Conservation (phyloP, 305 asterid species). For the Striga hermonthica region DNA sequence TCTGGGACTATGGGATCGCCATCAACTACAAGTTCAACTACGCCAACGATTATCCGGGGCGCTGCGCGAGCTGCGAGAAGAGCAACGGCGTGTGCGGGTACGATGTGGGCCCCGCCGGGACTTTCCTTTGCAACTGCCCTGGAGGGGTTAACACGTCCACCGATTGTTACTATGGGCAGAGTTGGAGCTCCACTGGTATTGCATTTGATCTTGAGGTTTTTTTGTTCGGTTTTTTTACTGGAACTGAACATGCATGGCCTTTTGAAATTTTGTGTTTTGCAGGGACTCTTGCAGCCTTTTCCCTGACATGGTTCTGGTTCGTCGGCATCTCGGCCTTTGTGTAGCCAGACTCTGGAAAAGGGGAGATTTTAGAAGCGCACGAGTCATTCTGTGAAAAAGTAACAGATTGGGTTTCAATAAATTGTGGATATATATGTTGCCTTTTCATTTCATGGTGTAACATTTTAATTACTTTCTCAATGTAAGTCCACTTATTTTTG, state of each 20-base stretch:
- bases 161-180: constrained; percentile 49
- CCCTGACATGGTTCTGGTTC: constrained; percentile 32
- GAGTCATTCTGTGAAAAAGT: background rate
- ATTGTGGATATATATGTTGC: constrained; percentile 3
- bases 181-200: constrained; percentile 53
- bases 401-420: constrained; percentile 9
- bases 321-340: constrained; percentile 31
- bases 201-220: background rate
- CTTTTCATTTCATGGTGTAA: too few relatives aligned
- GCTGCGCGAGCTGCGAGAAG: constrained; percentile 66
- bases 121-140: constrained; percentile 65
- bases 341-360: constrained; percentile 32
- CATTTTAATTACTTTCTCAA: too few relatives aligned
- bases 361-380: constrained; percentile 5
- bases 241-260: constrained; percentile 2
- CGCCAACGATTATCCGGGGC: constrained; percentile 59
- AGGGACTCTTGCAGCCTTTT: constrained; percentile 41
- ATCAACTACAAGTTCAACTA: constrained; percentile 67
- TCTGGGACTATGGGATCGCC: constrained; percentile 71
- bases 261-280: constrained; percentile 28
- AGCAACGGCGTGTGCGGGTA: constrained; percentile 77
- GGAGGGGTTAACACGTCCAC: constrained; percentile 55
- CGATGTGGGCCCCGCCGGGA: constrained; percentile 36
- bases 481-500: too few relatives aligned
- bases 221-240: too few relatives aligned